A percentile compares a stretch with the other conserved stretches of the same genome.
These are phyloP conservation scores for Galerina marginata DNA, from an alignment of 768 basidiomycete genomes.

Conservation along the genomic window DNA sequence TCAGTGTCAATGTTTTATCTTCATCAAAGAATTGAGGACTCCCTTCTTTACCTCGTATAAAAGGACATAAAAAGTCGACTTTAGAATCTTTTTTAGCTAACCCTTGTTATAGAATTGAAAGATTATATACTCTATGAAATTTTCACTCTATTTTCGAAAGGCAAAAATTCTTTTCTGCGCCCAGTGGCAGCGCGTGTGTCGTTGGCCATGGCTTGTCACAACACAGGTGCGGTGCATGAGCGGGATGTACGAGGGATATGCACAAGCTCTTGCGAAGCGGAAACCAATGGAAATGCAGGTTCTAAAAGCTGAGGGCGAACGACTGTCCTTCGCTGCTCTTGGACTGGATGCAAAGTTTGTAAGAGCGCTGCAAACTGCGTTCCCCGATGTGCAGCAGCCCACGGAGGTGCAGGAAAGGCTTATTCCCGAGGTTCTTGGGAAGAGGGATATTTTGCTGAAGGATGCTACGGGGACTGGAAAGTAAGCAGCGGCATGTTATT, in stretches of 20 bases:
- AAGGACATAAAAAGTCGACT: too few relatives aligned
- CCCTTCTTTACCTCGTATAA: too few relatives aligned
- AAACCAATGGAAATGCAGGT: neutral
- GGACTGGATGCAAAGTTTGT: conserved; percentile 58
- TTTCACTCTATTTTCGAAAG: too few relatives aligned
- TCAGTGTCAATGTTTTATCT: too few relatives aligned
- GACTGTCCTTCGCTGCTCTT: conserved; percentile 32
- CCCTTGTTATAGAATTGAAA: too few relatives aligned
- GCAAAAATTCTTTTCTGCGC: too few relatives aligned
- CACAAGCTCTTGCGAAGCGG: conserved; percentile 8
- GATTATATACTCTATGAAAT: too few relatives aligned
- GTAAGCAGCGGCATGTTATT: conserved; percentile 43
- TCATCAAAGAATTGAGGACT: too few relatives aligned
- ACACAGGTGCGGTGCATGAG: conserved; percentile 19
- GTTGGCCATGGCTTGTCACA: too few relatives aligned
- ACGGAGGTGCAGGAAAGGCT: conserved; percentile 65
- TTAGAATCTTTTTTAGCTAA: too few relatives aligned
- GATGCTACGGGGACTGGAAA: conserved; percentile 83
- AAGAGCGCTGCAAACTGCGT: conserved; percentile 57
- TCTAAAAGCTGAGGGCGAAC: neutral
- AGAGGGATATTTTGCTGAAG: conserved; percentile 67
- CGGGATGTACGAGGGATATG: conserved; percentile 16
- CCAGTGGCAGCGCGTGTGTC: too few relatives aligned
- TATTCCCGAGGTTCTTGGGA: conserved; percentile 62
- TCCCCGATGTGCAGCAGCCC: conserved; percentile 62